These are phyloP conservation scores for Tulasnella calospora DNA, from an alignment of 768 basidiomycete genomes.

Conservation along the genomic window DNA sequence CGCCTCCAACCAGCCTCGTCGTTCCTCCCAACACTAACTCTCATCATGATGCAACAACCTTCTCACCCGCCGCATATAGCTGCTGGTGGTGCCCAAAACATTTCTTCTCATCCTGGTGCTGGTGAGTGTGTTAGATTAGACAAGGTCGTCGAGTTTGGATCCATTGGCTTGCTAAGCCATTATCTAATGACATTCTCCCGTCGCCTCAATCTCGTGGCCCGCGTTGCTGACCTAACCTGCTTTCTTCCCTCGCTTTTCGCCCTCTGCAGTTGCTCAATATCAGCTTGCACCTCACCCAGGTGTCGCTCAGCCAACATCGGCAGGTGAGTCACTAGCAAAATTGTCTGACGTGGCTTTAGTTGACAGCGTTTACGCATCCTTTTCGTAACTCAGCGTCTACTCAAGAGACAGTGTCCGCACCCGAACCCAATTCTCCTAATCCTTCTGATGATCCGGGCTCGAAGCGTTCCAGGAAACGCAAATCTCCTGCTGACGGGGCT, in stretches of 20 bases:
- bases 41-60: conserved; percentile 19
- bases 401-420: not conserved
- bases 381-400: not conserved
- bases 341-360: not conserved
- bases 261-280: not conserved
- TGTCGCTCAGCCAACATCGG: not conserved
- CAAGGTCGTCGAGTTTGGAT: not conserved
- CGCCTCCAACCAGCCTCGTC: not conserved
- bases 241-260: conserved; percentile 7
- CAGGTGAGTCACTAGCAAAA: not conserved
- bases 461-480: not conserved
- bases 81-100: not conserved
- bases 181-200: not conserved
- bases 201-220: conserved; percentile 6
- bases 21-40: not conserved
- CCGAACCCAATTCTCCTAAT: conserved; percentile 16
- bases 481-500: not conserved
- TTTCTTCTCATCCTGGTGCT: not conserved
- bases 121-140: conserved; percentile 9
- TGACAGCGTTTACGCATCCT: not conserved
- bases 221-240: conserved; percentile 3
- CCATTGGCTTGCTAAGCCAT: conserved; percentile 12
- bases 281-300: conserved; percentile 1
- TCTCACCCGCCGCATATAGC: conserved; percentile 6
- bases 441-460: not conserved